Evolutionary conservation across 139 green algal species (phyloP).

Genomic region (Tetraselmis striata): DNA sequence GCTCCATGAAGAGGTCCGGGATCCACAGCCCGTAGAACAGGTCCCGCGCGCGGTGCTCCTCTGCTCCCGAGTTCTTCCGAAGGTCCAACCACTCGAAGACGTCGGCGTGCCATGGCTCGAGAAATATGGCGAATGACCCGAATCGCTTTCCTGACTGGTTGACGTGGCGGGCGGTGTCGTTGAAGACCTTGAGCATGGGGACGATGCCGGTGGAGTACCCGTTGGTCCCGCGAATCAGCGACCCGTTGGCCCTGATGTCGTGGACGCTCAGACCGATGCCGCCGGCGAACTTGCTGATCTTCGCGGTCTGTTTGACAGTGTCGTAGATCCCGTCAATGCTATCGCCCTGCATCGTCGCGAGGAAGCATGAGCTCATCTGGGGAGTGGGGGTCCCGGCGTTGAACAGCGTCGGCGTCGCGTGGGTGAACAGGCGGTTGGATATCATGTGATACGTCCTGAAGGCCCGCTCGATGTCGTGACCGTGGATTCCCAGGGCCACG

Average conservation of each 20-base stretch:
- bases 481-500: conserved; percentile 27
- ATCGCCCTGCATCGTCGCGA: conserved; percentile 22
- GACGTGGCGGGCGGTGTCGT: conserved; percentile 18
- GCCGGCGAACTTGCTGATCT: conserved; percentile 31
- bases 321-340: conserved; percentile 38
- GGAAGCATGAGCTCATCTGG: conserved; percentile 30
- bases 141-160: conserved; percentile 23
- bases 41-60: conserved; percentile 49
- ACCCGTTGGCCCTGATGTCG: conserved; percentile 19
- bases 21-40: conserved; percentile 62
- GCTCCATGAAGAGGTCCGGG: conserved; percentile 54
- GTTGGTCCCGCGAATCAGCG: too few relatives aligned
- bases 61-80: conserved; percentile 58
- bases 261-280: conserved; percentile 28
- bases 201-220: conserved; percentile 26
- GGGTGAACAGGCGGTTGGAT: conserved; percentile 13
- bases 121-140: conserved; percentile 37
- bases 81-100: conserved; percentile 60
- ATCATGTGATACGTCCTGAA: conserved; percentile 30
- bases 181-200: conserved; percentile 33
- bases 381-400: conserved; percentile 21
- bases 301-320: conserved; percentile 25
- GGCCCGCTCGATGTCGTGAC: conserved; percentile 4
- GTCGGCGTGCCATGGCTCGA: conserved; percentile 63
- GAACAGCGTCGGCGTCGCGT: conserved; percentile 35